phyloP scores from a whole-genome alignment of 257 asterid species.

The Plantago ovata region DNA sequence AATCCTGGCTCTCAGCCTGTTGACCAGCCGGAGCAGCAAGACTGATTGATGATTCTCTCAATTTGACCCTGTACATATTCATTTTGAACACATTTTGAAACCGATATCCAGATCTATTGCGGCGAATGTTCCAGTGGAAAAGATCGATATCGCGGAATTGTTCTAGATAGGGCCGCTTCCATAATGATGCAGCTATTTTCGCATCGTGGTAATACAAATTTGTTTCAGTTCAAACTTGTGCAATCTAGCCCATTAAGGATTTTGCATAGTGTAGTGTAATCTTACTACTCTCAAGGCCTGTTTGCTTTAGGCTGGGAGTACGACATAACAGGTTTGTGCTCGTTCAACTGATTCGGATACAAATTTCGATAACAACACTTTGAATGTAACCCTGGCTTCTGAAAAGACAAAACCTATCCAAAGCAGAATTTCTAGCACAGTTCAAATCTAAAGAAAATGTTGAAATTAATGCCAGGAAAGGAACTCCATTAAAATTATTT shows the following conservation, averaged over 20 bases:
- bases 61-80: constrained; percentile 25
- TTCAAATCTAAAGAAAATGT: too few relatives aligned
- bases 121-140: constrained; percentile 1
- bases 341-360: too few relatives aligned
- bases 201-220: background rate
- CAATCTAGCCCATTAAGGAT: background rate
- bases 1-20: constrained; percentile 23
- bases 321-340: too few relatives aligned
- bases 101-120: constrained; percentile 5
- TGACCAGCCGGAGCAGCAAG: constrained; percentile 42
- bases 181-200: background rate
- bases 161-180: background rate
- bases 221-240: background rate
- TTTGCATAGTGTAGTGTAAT: background rate
- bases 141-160: background rate
- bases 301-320: background rate
- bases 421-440: too few relatives aligned
- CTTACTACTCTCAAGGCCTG: background rate
- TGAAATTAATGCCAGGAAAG: too few relatives aligned
- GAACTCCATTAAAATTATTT: too few relatives aligned
- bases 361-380: too few relatives aligned
- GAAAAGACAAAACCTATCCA: too few relatives aligned
- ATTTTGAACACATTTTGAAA: background rate
- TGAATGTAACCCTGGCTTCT: too few relatives aligned
- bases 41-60: constrained; percentile 15